phyloP scores from a whole-genome alignment of 768 basidiomycete genomes.

The Cystobasidium tubakii region DNA sequence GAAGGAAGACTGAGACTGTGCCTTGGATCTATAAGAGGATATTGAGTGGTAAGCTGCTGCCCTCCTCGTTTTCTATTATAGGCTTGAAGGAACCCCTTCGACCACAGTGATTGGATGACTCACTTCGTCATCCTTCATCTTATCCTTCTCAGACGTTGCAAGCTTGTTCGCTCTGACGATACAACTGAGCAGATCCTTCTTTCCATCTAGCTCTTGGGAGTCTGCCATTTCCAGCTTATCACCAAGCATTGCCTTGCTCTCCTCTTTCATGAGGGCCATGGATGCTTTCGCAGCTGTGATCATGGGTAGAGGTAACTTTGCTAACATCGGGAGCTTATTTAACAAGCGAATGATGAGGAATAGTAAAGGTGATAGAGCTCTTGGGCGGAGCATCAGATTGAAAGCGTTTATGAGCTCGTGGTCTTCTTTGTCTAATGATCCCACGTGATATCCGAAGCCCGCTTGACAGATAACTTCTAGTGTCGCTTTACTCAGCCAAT shows the following conservation, averaged over 20 bases:
- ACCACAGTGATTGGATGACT: too few relatives aligned
- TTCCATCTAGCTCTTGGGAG: not conserved
- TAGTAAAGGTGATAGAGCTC: not conserved
- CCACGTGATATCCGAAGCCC: conserved; percentile 41
- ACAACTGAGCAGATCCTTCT: conserved; percentile 8
- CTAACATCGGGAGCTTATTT: conserved; percentile 33
- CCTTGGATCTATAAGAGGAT: not conserved
- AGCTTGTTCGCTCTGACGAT: not conserved
- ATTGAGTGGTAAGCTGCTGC: too few relatives aligned
- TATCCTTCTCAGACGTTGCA: not conserved
- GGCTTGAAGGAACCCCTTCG: too few relatives aligned
- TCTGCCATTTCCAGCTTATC: conserved; percentile 8
- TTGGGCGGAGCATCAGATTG: conserved; percentile 36
- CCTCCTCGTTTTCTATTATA: not conserved
- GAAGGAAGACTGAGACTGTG: conserved; percentile 8
- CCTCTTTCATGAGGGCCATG: conserved; percentile 38
- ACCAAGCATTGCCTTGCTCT: conserved; percentile 39
- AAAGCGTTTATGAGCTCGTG: conserved; percentile 39
- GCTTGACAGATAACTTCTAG: conserved; percentile 43
- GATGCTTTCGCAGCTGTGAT: conserved; percentile 19
- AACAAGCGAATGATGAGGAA: conserved; percentile 9
- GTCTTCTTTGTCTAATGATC: conserved; percentile 25
- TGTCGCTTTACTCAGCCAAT: conserved; percentile 48
- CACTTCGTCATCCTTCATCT: conserved; percentile 19
- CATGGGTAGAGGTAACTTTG: conserved; percentile 34